Percentiles rank a stretch among this genome's conserved stretches.
Conservation (phyloP, 2,329 filamentous ascomycete species). For the Cryoendolithus antarcticus region DNA sequence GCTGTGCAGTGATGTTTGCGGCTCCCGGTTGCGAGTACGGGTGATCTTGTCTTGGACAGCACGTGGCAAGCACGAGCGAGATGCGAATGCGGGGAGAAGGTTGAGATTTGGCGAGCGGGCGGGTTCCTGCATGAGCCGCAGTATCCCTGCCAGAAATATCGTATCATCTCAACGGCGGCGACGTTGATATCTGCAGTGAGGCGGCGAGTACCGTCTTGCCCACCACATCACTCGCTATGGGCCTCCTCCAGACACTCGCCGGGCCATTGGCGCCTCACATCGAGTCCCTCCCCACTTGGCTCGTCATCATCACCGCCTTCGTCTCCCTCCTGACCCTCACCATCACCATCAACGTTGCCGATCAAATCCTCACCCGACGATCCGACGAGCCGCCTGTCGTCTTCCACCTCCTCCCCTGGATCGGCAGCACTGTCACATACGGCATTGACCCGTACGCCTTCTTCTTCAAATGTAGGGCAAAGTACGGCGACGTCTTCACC, state of each 20-base stretch:
- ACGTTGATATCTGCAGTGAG: too few relatives aligned
- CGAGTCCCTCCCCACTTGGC: constrained; percentile 20
- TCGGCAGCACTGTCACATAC: constrained; percentile 86
- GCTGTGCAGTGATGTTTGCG: background rate
- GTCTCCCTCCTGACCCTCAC: constrained; percentile 39
- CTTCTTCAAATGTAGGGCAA: constrained; percentile 59
- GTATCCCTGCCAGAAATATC: too few relatives aligned
- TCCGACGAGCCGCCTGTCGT: constrained; percentile 53
- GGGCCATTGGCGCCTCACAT: constrained; percentile 21
- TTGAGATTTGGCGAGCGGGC: too few relatives aligned
- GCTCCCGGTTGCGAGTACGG: too few relatives aligned
- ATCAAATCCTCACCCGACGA: constrained; percentile 57
- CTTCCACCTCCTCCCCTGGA: constrained; percentile 54
- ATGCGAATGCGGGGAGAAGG: too few relatives aligned
- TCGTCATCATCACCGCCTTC: constrained; percentile 32
- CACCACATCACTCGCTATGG: constrained; percentile 30
- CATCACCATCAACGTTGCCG: constrained; percentile 65
- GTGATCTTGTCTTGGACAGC: too few relatives aligned
- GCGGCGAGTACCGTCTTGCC: too few relatives aligned
- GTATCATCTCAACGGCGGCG: too few relatives aligned
- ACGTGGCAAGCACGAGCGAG: too few relatives aligned
- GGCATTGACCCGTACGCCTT: constrained; percentile 89
- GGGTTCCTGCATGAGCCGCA: too few relatives aligned
- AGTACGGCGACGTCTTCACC: constrained; percentile 85
- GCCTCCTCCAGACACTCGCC: constrained; percentile 37